These are phyloP conservation scores for Erythrobasidium hasegawianum DNA, from an alignment of 1,284 basidiomycete genomes.

Conservation along the genomic window DNA sequence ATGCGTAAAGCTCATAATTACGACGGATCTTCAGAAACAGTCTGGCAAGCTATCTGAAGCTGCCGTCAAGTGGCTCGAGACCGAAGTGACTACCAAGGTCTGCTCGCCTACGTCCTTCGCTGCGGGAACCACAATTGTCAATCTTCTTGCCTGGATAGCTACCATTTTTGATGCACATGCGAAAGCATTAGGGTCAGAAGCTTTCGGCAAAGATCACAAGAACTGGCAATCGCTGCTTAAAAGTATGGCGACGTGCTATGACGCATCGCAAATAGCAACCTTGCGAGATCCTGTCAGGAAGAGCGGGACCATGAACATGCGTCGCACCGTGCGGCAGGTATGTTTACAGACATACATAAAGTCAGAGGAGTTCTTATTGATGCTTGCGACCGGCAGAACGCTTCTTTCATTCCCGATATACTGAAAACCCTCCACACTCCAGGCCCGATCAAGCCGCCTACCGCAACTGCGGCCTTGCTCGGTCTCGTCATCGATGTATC, in stretches of 20 bases:
- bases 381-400: constrained; percentile 5
- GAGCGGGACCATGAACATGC: background rate
- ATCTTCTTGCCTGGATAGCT: constrained; percentile 14
- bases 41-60: constrained; percentile 26
- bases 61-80: constrained; percentile 31
- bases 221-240: constrained; percentile 8
- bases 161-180: constrained; percentile 2
- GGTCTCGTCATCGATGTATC: constrained; percentile 45
- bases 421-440: constrained; percentile 11
- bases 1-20: constrained; percentile 10
- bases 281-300: constrained; percentile 14
- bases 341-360: no score
- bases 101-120: background rate
- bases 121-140: constrained; percentile 18
- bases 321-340: constrained; percentile 7
- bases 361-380: no score
- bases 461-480: constrained; percentile 38
- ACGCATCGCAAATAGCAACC: constrained; percentile 2
- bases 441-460: constrained; percentile 9
- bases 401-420: constrained; percentile 16
- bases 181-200: background rate
- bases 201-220: background rate
- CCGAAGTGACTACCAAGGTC: constrained; percentile 18
- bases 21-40: constrained; percentile 10
- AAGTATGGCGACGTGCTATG: constrained; percentile 6